Evolutionary conservation across 2,329 filamentous ascomycete species (phyloP), one percentile per base, ranked within the genome.

Genomic region (Zasmidium cellare): DNA sequence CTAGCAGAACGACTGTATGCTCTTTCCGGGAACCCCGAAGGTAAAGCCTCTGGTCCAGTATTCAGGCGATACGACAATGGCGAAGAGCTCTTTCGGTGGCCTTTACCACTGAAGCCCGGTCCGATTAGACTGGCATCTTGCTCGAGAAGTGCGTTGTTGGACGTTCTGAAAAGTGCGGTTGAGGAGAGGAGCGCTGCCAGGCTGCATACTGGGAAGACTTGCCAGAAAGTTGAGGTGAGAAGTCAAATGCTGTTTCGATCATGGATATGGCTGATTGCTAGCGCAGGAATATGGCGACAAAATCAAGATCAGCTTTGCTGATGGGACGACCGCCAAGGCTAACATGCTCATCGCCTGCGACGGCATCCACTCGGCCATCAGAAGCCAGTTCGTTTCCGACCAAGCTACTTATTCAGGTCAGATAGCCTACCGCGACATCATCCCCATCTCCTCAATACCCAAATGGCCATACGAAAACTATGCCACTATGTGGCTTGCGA

Each of bases 361-460:
- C 49, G 66, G 66, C 20, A 62, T 65, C n/a, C 65, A 67, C 46
- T 66, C 63, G 12, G 50, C 54, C 2, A 54, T 67, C 7, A 58
- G 64, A n/a, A 52, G 57, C 2, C 78, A 84, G 45, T 71, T 87
- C 47, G 80, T 82, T 0, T 74, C 78, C 0, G 63, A 82, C 0
- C 67, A 76, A 35, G 80, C 84, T 1, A 74, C 71, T 1, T 86
- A 83, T 64, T 80, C 78, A 1, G 80, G 80, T 35, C 77, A 80
- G 16, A 65, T 77, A 2, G 76, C 70, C 5, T 69, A 74, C 75
- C 28, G 75, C 68, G n/a, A 75, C 69, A 25, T 73, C 69, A 53
- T 63, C 53, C 48, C 65, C 45, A 44, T 60, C 41, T 20, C 56
- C 18, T 55, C 53, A 2, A 24, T 64, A 2, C 24, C 51, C 12